Evolutionary conservation across 345 rosid genomes (phyloP).

Genomic region (Schrenkiella parvula): DNA sequence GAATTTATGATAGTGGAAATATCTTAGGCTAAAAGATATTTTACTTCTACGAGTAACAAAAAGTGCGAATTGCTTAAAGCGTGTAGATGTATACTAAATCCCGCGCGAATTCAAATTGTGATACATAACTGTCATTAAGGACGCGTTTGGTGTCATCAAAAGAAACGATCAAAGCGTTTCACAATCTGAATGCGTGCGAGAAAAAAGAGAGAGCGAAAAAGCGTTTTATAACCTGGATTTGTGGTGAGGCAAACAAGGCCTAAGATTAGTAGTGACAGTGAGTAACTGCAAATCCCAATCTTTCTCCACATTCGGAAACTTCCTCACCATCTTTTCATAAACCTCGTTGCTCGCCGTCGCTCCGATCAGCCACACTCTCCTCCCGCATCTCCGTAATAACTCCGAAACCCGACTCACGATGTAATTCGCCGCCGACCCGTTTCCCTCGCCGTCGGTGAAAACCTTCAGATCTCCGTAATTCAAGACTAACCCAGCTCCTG

Average conservation of each 20-base stretch:
- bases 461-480: constrained; percentile 60
- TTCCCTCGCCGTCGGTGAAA: constrained; percentile 26
- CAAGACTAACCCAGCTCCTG: constrained; percentile 49
- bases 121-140: not conserved
- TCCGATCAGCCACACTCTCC: constrained; percentile 66
- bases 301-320: constrained; percentile 56
- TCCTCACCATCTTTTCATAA: constrained; percentile 49
- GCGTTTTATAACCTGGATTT: constrained; percentile 95
- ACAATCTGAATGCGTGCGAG: not conserved
- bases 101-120: not conserved
- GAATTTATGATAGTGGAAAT: not conserved
- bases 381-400: constrained; percentile 38
- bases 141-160: not conserved
- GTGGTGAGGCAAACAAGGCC: constrained; percentile 45
- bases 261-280: constrained; percentile 56
- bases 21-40: not conserved
- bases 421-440: constrained; percentile 29
- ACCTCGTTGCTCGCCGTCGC: constrained; percentile 50
- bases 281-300: constrained; percentile 85
- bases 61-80: not conserved
- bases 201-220: too few species aligned
- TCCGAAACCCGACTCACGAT: constrained; percentile 48
- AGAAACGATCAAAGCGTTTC: not conserved
- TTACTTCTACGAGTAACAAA: too few species aligned
- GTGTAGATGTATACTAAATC: not conserved